phyloP scores from a whole-genome alignment of 2,329 filamentous ascomycete species.

The Knufia fluminis region DNA sequence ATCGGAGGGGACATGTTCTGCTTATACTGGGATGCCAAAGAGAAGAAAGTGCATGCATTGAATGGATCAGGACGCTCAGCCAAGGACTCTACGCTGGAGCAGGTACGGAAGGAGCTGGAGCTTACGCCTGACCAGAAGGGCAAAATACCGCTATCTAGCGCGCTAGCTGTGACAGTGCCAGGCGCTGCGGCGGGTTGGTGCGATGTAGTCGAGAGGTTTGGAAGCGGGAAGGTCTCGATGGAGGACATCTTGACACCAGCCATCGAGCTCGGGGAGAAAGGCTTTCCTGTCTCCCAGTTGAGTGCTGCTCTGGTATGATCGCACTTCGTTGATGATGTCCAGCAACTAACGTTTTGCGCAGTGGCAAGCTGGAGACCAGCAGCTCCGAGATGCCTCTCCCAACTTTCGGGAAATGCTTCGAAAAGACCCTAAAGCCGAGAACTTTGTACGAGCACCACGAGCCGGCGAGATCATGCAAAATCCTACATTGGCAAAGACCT shows the following conservation, averaged over 20 bases:
- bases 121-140: slow-evolving; percentile 40
- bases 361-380: slow-evolving; percentile 61
- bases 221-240: slow-evolving; percentile 72
- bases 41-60: slow-evolving; percentile 70
- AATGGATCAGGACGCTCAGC: slow-evolving; percentile 89
- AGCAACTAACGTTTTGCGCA: slow-evolving; percentile 30
- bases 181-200: slow-evolving; percentile 91
- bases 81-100: slow-evolving; percentile 57
- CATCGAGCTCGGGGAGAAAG: slow-evolving; percentile 75
- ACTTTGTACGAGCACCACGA: slow-evolving; percentile 63
- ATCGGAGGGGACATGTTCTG: slow-evolving; percentile 98
- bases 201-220: slow-evolving; percentile 78
- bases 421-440: slow-evolving; percentile 55
- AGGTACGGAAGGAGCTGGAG: slow-evolving; percentile 59
- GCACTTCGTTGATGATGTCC: background rate
- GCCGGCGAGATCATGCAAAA: slow-evolving; percentile 87
- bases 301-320: slow-evolving; percentile 56
- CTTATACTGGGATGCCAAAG: slow-evolving; percentile 78
- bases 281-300: slow-evolving; percentile 80
- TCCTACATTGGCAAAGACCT: slow-evolving; percentile 69
- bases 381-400: slow-evolving; percentile 64
- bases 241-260: slow-evolving; percentile 72
- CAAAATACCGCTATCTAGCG: slow-evolving; percentile 52
- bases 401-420: slow-evolving; percentile 86
- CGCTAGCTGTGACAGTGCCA: slow-evolving; percentile 76